A percentile compares a stretch with the other conserved stretches of the same genome.
These are phyloP conservation scores for Candida germanica DNA, from an alignment of 805 yeast species.

Conservation along the genomic window DNA sequence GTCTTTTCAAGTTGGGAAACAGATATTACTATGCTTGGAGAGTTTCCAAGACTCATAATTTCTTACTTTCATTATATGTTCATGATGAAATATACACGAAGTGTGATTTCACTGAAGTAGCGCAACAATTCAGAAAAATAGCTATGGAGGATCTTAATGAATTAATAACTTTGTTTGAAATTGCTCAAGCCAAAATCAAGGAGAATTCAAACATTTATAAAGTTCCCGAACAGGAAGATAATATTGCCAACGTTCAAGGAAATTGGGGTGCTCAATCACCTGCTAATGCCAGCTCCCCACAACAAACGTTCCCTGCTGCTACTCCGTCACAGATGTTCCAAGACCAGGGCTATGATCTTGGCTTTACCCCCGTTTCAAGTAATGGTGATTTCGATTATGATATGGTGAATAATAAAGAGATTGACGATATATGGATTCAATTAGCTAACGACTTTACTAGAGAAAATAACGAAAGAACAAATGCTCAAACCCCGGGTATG, in stretches of 20 bases:
- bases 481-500: not conserved
- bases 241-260: not conserved
- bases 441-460: conserved; percentile 12
- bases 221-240: not conserved
- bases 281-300: not conserved
- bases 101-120: conserved; percentile 6
- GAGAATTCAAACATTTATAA: conserved; percentile 5
- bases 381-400: conserved; percentile 6
- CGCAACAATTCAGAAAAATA: conserved; percentile 13
- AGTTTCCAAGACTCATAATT: conserved; percentile 54
- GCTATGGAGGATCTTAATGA: conserved; percentile 25
- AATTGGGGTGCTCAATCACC: not conserved
- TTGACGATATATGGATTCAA: conserved; percentile 37
- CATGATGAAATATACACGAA: conserved; percentile 25
- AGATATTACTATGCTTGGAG: conserved; percentile 69
- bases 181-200: conserved; percentile 13
- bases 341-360: not conserved
- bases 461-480: not conserved
- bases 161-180: conserved; percentile 19
- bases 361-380: conserved; percentile 1
- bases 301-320: not conserved
- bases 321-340: not conserved
- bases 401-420: conserved; percentile 24
- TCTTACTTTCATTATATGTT: conserved; percentile 34
- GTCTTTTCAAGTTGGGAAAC: conserved; percentile 44